Conservation (phyloP, 331 rosid genomes). For the Phaseolus coccineus region DNA sequence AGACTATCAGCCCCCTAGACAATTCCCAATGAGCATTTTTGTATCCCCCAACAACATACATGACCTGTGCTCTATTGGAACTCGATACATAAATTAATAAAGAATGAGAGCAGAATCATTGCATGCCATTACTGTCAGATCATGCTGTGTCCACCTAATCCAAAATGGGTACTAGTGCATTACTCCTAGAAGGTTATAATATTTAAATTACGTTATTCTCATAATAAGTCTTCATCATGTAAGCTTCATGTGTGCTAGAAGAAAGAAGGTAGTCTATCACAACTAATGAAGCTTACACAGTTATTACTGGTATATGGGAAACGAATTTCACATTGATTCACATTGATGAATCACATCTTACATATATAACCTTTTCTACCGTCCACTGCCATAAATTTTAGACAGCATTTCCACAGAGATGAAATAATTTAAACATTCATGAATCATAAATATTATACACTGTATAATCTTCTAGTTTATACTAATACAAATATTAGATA, state of each 20-base stretch:
- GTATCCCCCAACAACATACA: conserved; percentile 33
- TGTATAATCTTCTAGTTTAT: conserved; percentile 1
- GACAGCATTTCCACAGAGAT: conserved; percentile 10
- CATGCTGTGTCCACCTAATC: conserved; percentile 43
- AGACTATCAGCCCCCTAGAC: conserved; percentile 44
- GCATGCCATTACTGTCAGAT: conserved; percentile 54
- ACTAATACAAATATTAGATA: not conserved
- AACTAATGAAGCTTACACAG: not conserved
- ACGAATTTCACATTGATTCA: not conserved
- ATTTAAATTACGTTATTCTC: conserved; percentile 16
- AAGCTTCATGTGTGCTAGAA: not conserved
- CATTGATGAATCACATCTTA: not conserved
- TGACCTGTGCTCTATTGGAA: conserved; percentile 57
- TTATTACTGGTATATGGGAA: conserved; percentile 17
- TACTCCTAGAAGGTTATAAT: conserved; percentile 19
- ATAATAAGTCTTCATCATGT: conserved; percentile 4
- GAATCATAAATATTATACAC: not conserved
- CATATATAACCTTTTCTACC: too few species aligned
- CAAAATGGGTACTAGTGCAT: conserved; percentile 31
- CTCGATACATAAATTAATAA: conserved; percentile 53
- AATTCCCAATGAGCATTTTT: conserved; percentile 52
- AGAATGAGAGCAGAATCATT: conserved; percentile 47
- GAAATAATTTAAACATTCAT: not conserved
- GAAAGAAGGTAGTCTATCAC: conserved; percentile 17
- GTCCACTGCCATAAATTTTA: not conserved